Evolutionary conservation across 345 rosid species (phyloP), one percentile per base, ranked within the genome.

Genomic region (Psidium friedrichsthalianum): DNA sequence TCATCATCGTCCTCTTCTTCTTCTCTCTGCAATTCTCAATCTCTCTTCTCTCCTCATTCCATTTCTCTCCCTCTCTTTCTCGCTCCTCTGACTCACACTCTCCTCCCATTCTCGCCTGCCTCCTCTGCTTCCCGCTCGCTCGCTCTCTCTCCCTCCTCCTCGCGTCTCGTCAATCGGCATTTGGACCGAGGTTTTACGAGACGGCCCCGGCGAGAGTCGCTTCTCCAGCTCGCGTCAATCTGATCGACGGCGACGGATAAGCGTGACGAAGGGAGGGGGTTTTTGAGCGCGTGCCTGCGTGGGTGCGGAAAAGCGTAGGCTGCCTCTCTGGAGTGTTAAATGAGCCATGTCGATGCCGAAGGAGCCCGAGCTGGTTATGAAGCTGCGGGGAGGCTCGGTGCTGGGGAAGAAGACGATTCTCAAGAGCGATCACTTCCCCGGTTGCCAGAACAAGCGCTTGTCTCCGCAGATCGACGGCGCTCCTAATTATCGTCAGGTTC

Each of bases 361-460:
- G 85, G 99, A 95, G 90, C 93, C 95, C 42, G 98, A 94, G 91
- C 93, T 90, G 93, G 98, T 97, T 83, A 94, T 97, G 98, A 97
- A 93, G 92, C 87, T 90, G 85, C 92, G 99, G 90, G 99, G 92
- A 83, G 99, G 98, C 89, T 97, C 99, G 54, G 99, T 97, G 53
- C 89, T 97, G 49, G 99, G 98, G n/a, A 97, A 94, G 94, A 94
- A 93, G 91, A 97, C 99, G 88, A 95, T 95, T 88, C 96, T 97
- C 61, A 97, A 97, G 91, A 94, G 98, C 88, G 99, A 97, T 91
- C 99, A 97, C 87, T 97, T 97, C 87, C 99, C 99, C 24, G 98
- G 99, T n/a, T 97, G 99, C 86, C 98, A 95, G 74, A 97, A 97
- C 85, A 97, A 95, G 86, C 98, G 99, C 36, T 88, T 97, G 89